A percentile compares a stretch with the other conserved stretches of the same genome.
These are phyloP conservation scores for Solanum verrucosum DNA, from an alignment of 257 asterid genomes.

Conservation along the genomic window DNA sequence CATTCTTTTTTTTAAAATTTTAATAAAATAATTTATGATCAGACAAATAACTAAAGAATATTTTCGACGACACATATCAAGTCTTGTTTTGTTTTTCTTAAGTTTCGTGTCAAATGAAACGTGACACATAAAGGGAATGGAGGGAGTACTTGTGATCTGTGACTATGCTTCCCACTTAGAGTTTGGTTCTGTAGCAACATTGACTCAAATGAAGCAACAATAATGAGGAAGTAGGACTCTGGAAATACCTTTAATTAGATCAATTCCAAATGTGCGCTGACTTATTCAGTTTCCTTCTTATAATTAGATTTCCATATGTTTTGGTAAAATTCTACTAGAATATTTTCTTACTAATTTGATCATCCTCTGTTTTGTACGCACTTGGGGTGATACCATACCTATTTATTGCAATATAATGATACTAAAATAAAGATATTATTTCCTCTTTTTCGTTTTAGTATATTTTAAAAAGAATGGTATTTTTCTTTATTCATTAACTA, in stretches of 20 bases:
- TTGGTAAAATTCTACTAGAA: not conserved
- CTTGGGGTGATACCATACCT: not conserved
- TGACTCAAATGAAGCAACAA: conserved; percentile 3
- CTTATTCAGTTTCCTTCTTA: not conserved
- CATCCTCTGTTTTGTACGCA: not conserved
- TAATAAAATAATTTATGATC: not conserved
- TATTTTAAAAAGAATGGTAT: too few species aligned
- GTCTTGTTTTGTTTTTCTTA: not conserved
- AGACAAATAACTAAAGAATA: not conserved
- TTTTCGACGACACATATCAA: not conserved
- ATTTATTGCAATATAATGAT: not conserved
- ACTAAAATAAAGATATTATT: not conserved
- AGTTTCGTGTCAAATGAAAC: not conserved
- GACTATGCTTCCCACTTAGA: not conserved
- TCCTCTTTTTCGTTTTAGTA: not conserved
- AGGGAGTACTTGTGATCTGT: not conserved
- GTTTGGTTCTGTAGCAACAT: conserved; percentile 3
- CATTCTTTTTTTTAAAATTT: too few species aligned
- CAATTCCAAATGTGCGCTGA: not conserved
- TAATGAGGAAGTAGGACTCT: conserved; percentile 3
- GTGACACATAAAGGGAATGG: not conserved
- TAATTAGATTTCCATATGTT: not conserved
- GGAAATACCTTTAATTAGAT: not conserved
- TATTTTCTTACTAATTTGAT: not conserved
- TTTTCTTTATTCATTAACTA: not conserved